Percentiles rank a stretch among this genome's conserved stretches.
phyloP scores from a whole-genome alignment of 345 rosid genomes.

The Sonneratia caseolaris region DNA sequence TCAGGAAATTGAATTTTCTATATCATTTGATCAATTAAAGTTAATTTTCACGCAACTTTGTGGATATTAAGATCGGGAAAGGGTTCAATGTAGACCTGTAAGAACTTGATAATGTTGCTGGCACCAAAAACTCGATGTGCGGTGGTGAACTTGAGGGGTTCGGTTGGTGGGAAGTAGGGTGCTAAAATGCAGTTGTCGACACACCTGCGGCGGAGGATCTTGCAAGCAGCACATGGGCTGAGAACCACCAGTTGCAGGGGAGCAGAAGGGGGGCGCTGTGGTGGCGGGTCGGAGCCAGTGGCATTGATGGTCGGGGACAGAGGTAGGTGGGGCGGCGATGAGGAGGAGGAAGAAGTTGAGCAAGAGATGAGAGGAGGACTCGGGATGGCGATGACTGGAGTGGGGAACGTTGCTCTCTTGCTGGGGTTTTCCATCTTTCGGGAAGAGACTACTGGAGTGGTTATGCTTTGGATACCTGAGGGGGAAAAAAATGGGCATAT shows the following conservation, averaged over 20 bases:
- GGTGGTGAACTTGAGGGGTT: constrained; percentile 34
- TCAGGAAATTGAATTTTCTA: too few relatives aligned
- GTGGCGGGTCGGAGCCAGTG: not conserved
- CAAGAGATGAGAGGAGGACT: constrained; percentile 3
- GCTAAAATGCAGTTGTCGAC: constrained; percentile 34
- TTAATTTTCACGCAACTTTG: too few relatives aligned
- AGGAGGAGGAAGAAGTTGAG: constrained; percentile 8
- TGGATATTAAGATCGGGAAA: not conserved
- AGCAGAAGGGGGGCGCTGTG: constrained; percentile 10
- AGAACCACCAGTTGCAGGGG: constrained; percentile 11
- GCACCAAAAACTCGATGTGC: constrained; percentile 42
- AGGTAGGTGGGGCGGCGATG: not conserved
- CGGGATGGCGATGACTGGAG: not conserved
- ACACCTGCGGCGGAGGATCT: constrained; percentile 32
- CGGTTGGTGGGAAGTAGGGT: constrained; percentile 42
- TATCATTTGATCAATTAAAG: too few relatives aligned
- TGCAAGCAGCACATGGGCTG: constrained; percentile 46
- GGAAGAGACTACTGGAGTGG: not conserved
- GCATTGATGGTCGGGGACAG: constrained; percentile 7
- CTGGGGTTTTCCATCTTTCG: constrained; percentile 8
- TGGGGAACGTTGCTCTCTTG: not conserved
- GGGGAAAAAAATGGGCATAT: not conserved
- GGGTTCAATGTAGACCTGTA: constrained; percentile 21
- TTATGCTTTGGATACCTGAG: not conserved
- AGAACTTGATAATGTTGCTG: constrained; percentile 43